Percentiles rank a stretch among this genome's conserved stretches.
These are phyloP conservation scores for Escovopsis weberi DNA, from an alignment of 2,329 filamentous ascomycete species.

Conservation along the genomic window DNA sequence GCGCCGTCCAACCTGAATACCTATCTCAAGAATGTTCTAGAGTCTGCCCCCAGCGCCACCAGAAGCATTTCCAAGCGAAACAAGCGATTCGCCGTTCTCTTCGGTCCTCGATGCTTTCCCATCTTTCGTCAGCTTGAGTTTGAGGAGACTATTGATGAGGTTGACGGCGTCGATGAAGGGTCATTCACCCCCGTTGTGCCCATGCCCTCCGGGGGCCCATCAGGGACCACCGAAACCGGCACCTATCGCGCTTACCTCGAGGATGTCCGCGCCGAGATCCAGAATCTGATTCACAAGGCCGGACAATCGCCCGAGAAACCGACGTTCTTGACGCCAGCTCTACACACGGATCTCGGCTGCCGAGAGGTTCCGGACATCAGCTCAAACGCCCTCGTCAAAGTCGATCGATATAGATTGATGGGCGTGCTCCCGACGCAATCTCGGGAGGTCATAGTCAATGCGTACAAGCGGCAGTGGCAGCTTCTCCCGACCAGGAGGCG, in stretches of 20 bases:
- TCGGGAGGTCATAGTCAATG: conserved; percentile 21
- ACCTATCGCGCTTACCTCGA: conserved; percentile 34
- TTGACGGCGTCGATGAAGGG: conserved; percentile 25
- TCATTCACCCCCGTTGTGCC: conserved; percentile 21
- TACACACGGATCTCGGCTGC: conserved; percentile 19
- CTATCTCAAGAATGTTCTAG: conserved; percentile 36
- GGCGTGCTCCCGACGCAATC: conserved; percentile 23
- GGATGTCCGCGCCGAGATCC: conserved; percentile 33
- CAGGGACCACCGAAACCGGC: conserved; percentile 21
- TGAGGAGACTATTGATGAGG: conserved; percentile 22
- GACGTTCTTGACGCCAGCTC: conserved; percentile 16
- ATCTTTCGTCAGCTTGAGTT: conserved; percentile 38
- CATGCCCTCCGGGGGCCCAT: conserved; percentile 18
- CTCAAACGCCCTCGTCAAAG: conserved; percentile 16
- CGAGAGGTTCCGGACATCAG: conserved; percentile 15
- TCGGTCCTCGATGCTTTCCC: conserved; percentile 33
- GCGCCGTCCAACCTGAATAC: conserved; percentile 32
- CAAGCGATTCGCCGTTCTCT: conserved; percentile 39
- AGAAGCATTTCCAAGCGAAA: conserved; percentile 40
- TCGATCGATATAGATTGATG: conserved; percentile 20
- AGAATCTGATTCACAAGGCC: conserved; percentile 25
- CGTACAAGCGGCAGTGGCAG: conserved; percentile 28
- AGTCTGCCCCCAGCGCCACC: conserved; percentile 19
- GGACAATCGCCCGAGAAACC: conserved; percentile 17
- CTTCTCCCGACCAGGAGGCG: conserved; percentile 16